Percentiles rank a stretch among this genome's conserved stretches.
phyloP scores from a whole-genome alignment of 768 basidiomycete species.

The Epithele typhae region DNA sequence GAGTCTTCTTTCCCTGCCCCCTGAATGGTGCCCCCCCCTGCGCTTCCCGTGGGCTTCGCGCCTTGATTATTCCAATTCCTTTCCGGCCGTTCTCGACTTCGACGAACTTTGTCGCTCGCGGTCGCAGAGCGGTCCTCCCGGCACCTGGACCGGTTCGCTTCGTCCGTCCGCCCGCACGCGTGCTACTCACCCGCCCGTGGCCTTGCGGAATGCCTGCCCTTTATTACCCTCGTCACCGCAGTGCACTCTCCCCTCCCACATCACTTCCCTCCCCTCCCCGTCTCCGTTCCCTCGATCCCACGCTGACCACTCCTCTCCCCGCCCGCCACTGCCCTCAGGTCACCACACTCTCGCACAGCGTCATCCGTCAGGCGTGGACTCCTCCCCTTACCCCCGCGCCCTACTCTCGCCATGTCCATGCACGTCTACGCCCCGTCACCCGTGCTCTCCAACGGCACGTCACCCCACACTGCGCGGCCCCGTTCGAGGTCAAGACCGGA shows the following conservation, averaged over 20 bases:
- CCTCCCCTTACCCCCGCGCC: slow-evolving; percentile 22
- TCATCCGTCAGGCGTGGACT: slow-evolving; percentile 18
- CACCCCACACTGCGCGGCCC: slow-evolving; percentile 16
- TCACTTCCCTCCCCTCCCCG: slow-evolving; percentile 11
- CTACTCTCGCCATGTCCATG: slow-evolving; percentile 36
- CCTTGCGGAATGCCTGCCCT: slow-evolving; percentile 6
- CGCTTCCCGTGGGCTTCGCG: slow-evolving; percentile 9
- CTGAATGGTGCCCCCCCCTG: slow-evolving; percentile 9
- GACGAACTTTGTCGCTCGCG: slow-evolving; percentile 13
- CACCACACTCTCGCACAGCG: neutral
- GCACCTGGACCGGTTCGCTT: slow-evolving; percentile 15
- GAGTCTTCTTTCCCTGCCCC: slow-evolving; percentile 8
- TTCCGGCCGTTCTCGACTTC: neutral
- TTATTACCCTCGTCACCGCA: slow-evolving; percentile 15
- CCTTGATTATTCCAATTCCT: neutral
- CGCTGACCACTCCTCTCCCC: slow-evolving; percentile 9
- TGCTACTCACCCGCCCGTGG: slow-evolving; percentile 12
- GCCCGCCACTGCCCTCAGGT: slow-evolving; percentile 4
- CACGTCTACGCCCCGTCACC: slow-evolving; percentile 29
- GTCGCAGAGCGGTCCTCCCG: slow-evolving; percentile 8
- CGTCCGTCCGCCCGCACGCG: neutral
- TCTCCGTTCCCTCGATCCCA: slow-evolving; percentile 8
- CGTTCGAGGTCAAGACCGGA: slow-evolving; percentile 20
- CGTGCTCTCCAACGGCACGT: slow-evolving; percentile 19
- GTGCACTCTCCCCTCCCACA: slow-evolving; percentile 10